Conservation (phyloP, 192 early-diverging fungal species). For the Oehlia diaphana region DNA sequence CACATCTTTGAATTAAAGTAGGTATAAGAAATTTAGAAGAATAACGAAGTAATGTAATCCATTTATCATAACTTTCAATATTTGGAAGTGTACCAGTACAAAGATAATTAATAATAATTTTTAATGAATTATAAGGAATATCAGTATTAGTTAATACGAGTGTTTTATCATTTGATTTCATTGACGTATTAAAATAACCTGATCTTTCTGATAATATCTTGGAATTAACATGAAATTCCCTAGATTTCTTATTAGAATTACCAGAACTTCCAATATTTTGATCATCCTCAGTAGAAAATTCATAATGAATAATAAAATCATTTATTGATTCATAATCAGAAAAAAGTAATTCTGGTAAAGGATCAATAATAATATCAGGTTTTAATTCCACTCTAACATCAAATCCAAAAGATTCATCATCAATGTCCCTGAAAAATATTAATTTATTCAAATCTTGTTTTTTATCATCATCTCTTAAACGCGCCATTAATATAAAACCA, state of each 20-base stretch:
- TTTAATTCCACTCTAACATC: not conserved
- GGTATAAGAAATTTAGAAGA: slow-evolving; percentile 2
- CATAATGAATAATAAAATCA: slow-evolving; percentile 4
- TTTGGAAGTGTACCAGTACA: not conserved
- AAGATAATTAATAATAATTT: slow-evolving; percentile 1
- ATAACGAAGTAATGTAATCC: not conserved
- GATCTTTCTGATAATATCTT: not conserved
- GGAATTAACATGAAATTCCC: not conserved
- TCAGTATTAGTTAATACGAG: not conserved
- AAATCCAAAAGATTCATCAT: not conserved
- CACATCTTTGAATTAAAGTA: slow-evolving; percentile 10
- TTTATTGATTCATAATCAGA: not conserved
- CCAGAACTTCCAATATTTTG: too few species aligned
- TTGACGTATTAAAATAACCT: not conserved
- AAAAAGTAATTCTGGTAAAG: not conserved
- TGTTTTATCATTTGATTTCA: not conserved
- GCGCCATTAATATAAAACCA: not conserved
- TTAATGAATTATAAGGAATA: not conserved
- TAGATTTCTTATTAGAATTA: not conserved
- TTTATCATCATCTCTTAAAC: not conserved
- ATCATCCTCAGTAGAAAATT: not conserved
- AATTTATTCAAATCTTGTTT: not conserved
- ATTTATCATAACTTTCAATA: not conserved
- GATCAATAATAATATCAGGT: slow-evolving; percentile 2
- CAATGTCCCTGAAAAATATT: not conserved